These are phyloP conservation scores for Penicillium dipodomyicola DNA, from an alignment of 495 filamentous ascomycete genomes.

Conservation along the genomic window DNA sequence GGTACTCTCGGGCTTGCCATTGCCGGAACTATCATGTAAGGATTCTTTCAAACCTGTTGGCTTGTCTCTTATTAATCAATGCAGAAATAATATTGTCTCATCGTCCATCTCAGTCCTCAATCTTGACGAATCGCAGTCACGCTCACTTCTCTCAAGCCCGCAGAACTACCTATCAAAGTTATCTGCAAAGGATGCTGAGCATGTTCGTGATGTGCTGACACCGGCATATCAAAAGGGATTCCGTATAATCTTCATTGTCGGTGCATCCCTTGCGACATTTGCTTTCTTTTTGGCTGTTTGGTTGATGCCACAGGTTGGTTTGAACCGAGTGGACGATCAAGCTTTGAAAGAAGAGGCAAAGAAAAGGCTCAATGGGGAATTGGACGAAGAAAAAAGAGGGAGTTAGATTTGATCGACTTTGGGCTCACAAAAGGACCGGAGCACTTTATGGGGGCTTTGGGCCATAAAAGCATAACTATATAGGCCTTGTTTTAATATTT, in stretches of 20 bases:
- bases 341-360: slow-evolving; percentile 48
- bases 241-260: slow-evolving; percentile 49
- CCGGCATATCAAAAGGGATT: slow-evolving; percentile 52
- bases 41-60: not conserved
- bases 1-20: slow-evolving; percentile 53
- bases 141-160: slow-evolving; percentile 34
- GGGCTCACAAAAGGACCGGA: not conserved
- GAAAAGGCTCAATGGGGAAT: slow-evolving; percentile 22
- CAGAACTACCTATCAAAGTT: slow-evolving; percentile 32
- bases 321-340: slow-evolving; percentile 46
- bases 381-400: slow-evolving; percentile 18
- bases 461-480: not conserved
- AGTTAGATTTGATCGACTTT: not conserved
- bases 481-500: not conserved
- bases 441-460: not conserved
- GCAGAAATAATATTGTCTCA: slow-evolving; percentile 46
- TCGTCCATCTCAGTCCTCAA: slow-evolving; percentile 35
- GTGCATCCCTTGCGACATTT: slow-evolving; percentile 44
- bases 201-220: slow-evolving; percentile 38
- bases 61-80: slow-evolving; percentile 2
- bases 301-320: slow-evolving; percentile 48
- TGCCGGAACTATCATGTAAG: slow-evolving; percentile 51
- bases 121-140: slow-evolving; percentile 25
- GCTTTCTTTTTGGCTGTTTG: slow-evolving; percentile 44
- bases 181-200: slow-evolving; percentile 31